These are phyloP conservation scores for Phytophthora cryptogea DNA, from an alignment of 352 stramenopile species.

Conservation along the genomic window DNA sequence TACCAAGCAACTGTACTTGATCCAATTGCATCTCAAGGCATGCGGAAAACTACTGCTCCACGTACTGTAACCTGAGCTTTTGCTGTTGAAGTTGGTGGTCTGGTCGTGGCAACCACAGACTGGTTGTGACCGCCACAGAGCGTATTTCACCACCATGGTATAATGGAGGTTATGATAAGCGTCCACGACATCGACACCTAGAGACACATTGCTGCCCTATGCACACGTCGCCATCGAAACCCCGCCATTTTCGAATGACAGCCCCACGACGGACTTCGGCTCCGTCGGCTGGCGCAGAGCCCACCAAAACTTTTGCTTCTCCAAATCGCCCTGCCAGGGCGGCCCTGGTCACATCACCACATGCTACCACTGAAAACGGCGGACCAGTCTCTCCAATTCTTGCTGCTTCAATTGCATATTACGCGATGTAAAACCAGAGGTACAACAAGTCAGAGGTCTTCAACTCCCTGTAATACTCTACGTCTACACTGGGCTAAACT, in stretches of 20 bases:
- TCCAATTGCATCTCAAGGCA: background rate
- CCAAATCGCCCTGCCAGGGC: conserved; percentile 2
- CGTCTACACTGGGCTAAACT: no score
- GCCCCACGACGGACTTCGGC: conserved; percentile 8
- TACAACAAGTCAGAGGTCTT: no score
- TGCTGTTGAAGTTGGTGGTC: conserved; percentile 13
- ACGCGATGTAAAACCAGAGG: no score
- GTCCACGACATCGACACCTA: no score
- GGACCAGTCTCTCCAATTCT: conserved; percentile 5
- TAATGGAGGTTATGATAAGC: background rate
- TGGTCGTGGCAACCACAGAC: conserved; percentile 5
- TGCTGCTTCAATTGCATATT: no score
- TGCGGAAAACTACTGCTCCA: background rate
- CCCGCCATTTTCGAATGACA: background rate
- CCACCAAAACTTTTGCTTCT: conserved; percentile 4
- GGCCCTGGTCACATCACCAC: background rate
- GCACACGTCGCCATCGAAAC: conserved; percentile 17
- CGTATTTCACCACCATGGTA: background rate
- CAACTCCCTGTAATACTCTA: no score
- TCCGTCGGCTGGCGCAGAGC: conserved; percentile 4
- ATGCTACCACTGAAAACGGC: conserved; percentile 3
- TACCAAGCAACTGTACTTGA: background rate
- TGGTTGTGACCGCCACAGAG: background rate
- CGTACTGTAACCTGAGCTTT: no score
- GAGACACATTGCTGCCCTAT: background rate